Base-by-base conservation (phyloP, 148 eudicot species). In the Rhododendron henanense region DNA sequence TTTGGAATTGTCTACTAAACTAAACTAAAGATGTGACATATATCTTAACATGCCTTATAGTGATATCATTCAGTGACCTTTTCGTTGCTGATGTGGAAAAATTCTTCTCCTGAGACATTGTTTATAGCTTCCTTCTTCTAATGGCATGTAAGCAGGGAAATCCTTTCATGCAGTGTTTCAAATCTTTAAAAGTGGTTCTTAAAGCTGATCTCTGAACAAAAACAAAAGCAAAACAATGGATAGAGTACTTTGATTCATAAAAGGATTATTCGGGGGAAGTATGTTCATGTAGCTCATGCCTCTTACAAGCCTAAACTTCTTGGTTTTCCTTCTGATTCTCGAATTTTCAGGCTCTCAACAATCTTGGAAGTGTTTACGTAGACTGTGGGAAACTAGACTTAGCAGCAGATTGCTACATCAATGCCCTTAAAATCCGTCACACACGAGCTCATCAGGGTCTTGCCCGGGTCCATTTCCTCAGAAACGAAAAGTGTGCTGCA, bases 401-500 rank as follows among this genome's bases (percentile, higher is more conserved):
- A 48, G 99, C 99, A 86, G 96, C 97, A 4, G 98, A 95, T 87
- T 95, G 98, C 90, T 97, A 97, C 86, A 92, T 93, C 33, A 95
- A 94, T 83, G 99, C 99, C 84, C 94, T 97, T 69, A 94, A 93
- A 79, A 95, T 97, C 57, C 93, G 94, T 79, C 99, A 97, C 83
- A 97, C 99, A 33, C 91, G 99, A 84, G 99, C 99, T 41, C 99
- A 97, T 86, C 99, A 97, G 88, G 99, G 99, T 47, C 94, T 97
- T 79, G 99, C 99, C 44, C 94, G 99, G 57, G 99, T 97, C 79
- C 94, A 94, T 90, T 94, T 87, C 85, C 98, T 97, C 37, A 93
- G 93, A 74, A 91, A 94, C 81, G 91, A 95, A 71, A 89, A 90
- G 84, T 84, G 87, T 47, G 92, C 98, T 87, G 99, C 99, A 10